Base-by-base conservation (phyloP, 2,329 filamentous ascomycete species). In the Beauveria sp. region DNA sequence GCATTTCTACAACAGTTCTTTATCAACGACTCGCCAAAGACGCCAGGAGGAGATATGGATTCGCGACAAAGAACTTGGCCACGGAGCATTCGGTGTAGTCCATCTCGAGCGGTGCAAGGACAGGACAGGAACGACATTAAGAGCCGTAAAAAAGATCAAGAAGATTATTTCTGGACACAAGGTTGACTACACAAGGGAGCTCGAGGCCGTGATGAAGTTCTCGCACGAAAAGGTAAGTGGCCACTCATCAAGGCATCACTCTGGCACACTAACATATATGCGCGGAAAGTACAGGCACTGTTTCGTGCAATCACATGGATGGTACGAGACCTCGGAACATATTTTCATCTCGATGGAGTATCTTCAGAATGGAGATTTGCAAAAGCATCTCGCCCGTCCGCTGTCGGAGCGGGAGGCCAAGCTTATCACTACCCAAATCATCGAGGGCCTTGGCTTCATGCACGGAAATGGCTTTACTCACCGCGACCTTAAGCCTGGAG, bases 381-480 rank as follows among this genome's bases (percentile, higher is more conserved):
- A 55, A 20, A 59, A 40, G 9, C 55, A 63, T n/a, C 31, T 66
- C 4, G 46, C 20, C 24, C 38, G 24, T 20, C 54, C 56, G 12
- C 46, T 63, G 3, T 49, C 60, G 3, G 66, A 60, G 43, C 40
- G 24, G 8, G 42, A 65, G 22, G 60, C 52, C 7, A 60, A 58
- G 34, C 45, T 60, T 20, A 60, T 67, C 46, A 43, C 63, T 3
- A 40, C 20, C 18, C 64, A 65, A 28, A 46, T 68, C 8, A 42
- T 65, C 9, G 64, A 64, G 38, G 66, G 63, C 1, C 43, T 68
- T 20, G 40, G 24, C 5, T 64, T 62, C 22, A 67, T 68, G 66
- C 66, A 67, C 24, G 54, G 54, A 5, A 66, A 61, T 10, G 62
- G 62, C 5, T 66, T 67, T 38, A 63, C 62, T 26, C 66, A 68